These are phyloP conservation scores for Pyropia haitanensis DNA, from an alignment of 23 red algal genomes.

Conservation along the genomic window DNA sequence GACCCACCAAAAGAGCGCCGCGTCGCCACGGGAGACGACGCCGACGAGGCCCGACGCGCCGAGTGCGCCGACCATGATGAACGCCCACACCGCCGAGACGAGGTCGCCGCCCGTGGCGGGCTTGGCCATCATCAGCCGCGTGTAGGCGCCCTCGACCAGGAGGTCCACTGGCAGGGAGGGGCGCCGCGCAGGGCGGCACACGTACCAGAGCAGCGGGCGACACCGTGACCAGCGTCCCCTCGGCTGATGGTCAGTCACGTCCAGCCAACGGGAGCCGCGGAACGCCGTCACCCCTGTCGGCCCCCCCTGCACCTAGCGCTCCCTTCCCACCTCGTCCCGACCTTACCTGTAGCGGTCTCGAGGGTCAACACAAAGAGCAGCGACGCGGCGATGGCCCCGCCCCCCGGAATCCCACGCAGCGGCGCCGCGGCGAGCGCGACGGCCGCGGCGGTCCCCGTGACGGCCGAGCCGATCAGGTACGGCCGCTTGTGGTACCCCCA, in stretches of 20 bases:
- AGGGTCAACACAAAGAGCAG: constrained; percentile 28
- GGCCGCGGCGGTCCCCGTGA: constrained; percentile 17
- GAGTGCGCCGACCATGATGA: constrained; percentile 40
- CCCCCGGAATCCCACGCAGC: constrained; percentile 1
- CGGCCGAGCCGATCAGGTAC: constrained; percentile 32
- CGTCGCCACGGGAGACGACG: constrained; percentile 39
- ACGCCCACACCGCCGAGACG: constrained; percentile 54
- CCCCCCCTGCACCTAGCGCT: no score
- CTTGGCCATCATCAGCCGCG: constrained; percentile 31
- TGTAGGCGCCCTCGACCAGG: constrained; percentile 50
- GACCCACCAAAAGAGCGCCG: constrained; percentile 35
- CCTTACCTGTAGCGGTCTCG: constrained; percentile 15
- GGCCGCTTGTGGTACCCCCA: constrained; percentile 53
- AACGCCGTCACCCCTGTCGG: no score
- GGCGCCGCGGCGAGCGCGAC: constrained; percentile 11
- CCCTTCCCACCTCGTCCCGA: no score
- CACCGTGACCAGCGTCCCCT: no score
- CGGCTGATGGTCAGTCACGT: no score
- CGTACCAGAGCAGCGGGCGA: no score
- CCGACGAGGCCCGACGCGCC: constrained; percentile 33
- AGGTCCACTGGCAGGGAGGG: constrained; percentile 16
- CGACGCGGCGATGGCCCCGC: constrained; percentile 34
- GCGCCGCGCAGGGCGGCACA: no score
- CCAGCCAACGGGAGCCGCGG: no score
- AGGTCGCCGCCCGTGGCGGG: constrained; percentile 52